Conservation (phyloP, 1,139 yeast species). For the Debaryomyces subglobosus region DNA sequence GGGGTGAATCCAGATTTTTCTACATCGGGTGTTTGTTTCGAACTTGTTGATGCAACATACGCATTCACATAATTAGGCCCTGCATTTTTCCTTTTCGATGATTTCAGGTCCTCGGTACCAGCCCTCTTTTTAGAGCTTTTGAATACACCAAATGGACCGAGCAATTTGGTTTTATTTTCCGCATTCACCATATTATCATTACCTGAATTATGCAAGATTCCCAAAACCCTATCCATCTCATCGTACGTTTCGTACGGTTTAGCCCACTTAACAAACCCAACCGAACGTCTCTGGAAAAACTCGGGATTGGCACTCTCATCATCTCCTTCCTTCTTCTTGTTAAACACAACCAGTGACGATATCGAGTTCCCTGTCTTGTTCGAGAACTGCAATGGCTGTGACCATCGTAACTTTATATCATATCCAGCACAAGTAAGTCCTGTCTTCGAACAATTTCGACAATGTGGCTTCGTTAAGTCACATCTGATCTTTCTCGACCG, state of each 20-base stretch:
- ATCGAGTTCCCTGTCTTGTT: constrained; percentile 30
- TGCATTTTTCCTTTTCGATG: neutral
- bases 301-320: constrained; percentile 35
- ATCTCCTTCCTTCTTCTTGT: constrained; percentile 19
- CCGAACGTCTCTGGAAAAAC: constrained; percentile 67
- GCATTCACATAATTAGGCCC: constrained; percentile 1
- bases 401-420: constrained; percentile 81
- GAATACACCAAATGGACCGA: constrained; percentile 89
- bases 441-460: constrained; percentile 45
- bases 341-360: constrained; percentile 31
- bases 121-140: constrained; percentile 10
- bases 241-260: constrained; percentile 71
- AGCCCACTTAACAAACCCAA: constrained; percentile 75
- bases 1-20: constrained; percentile 10
- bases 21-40: neutral
- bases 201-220: constrained; percentile 59
- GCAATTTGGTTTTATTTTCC: constrained; percentile 54
- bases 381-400: constrained; percentile 54
- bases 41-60: neutral
- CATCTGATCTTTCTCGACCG: constrained; percentile 52
- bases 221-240: constrained; percentile 77
- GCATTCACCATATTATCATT: constrained; percentile 33
- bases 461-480: constrained; percentile 47
- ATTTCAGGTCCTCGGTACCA: neutral
- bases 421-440: constrained; percentile 79